phyloP scores from a whole-genome alignment of 257 asterid species.

The Solanum lignicaule region DNA sequence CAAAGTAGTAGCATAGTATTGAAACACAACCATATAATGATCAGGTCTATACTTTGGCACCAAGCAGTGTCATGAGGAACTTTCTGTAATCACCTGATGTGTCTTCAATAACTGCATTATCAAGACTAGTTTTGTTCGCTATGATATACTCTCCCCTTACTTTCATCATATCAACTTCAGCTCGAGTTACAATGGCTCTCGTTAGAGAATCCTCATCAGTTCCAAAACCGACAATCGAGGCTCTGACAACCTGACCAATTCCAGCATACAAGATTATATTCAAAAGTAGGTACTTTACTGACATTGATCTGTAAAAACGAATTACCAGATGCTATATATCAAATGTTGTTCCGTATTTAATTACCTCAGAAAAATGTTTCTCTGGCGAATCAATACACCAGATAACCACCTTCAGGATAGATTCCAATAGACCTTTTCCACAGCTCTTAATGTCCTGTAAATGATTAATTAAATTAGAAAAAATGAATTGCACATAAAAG shows the following conservation, averaged over 20 bases:
- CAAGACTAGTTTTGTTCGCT: conserved; percentile 31
- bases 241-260: conserved; percentile 40
- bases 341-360: background rate
- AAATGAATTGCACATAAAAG: background rate
- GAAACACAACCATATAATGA: background rate
- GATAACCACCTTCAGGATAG: conserved; percentile 43
- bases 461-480: background rate
- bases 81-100: conserved; percentile 78
- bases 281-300: background rate
- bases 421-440: conserved; percentile 48
- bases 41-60: conserved; percentile 31
- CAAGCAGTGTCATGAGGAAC: conserved; percentile 63
- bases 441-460: conserved; percentile 48
- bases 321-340: background rate
- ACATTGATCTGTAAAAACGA: background rate
- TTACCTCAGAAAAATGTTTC: conserved; percentile 85
- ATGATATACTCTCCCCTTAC: conserved; percentile 45
- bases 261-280: background rate
- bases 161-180: conserved; percentile 66
- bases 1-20: background rate
- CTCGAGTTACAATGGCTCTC: conserved; percentile 54
- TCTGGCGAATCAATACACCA: conserved; percentile 70
- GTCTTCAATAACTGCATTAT: conserved; percentile 53
- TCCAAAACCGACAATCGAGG: conserved; percentile 60
- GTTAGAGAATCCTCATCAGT: conserved; percentile 74